Conservation (phyloP, 306 rosid genomes). For the Acacia confusa region DNA sequence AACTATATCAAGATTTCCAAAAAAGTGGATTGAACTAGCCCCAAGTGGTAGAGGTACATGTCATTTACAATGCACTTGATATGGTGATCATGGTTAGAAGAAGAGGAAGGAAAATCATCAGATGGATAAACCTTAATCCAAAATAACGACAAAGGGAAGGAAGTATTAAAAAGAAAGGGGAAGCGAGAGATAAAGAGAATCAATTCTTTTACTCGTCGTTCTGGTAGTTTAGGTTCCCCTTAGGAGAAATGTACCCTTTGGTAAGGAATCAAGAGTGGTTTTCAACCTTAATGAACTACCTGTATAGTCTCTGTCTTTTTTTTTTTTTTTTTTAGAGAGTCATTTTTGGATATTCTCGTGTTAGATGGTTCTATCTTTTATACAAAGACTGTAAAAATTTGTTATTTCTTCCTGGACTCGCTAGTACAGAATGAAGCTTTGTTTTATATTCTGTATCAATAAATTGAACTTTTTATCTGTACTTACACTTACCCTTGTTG, state of each 20-base stretch:
- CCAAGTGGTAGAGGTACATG: conserved; percentile 6
- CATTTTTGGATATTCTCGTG: not conserved
- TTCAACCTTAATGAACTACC: not conserved
- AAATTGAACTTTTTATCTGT: not conserved
- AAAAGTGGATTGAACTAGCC: conserved; percentile 43
- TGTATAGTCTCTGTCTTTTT: not conserved
- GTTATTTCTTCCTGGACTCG: not conserved
- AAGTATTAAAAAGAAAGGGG: too few relatives aligned
- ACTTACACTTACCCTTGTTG: not conserved
- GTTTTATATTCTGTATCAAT: not conserved
- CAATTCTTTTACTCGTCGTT: conserved; percentile 11
- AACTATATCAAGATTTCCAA: conserved; percentile 79
- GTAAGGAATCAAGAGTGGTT: not conserved
- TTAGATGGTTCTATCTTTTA: not conserved
- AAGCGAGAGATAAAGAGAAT: not conserved
- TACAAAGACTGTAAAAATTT: not conserved
- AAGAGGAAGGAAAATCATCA: conserved; percentile 22
- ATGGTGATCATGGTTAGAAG: conserved; percentile 14
- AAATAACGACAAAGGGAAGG: not conserved
- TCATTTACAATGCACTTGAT: not conserved
- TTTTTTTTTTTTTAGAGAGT: not conserved
- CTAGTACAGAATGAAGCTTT: not conserved
- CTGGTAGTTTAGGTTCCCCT: conserved; percentile 23
- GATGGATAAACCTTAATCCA: not conserved
- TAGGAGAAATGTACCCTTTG: not conserved